These are phyloP conservation scores for Amorphotheca resinae DNA, from an alignment of 495 filamentous ascomycete species.

Conservation along the genomic window DNA sequence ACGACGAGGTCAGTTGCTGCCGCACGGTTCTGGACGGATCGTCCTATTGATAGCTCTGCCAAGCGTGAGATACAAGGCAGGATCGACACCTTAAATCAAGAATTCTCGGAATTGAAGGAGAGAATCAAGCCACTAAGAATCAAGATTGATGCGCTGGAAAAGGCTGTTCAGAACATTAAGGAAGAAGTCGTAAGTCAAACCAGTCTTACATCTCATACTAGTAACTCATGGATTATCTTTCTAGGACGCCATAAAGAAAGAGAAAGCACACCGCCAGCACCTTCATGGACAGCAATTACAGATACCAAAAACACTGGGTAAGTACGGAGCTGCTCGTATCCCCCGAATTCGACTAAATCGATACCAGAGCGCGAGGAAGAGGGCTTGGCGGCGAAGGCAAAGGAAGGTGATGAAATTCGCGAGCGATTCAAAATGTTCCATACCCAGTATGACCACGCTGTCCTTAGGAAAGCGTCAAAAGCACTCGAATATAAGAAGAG, in stretches of 20 bases:
- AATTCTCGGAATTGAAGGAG: constrained; percentile 23
- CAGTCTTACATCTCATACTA: not conserved
- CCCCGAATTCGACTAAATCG: not conserved
- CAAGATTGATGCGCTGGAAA: constrained; percentile 28
- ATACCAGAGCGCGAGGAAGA: constrained; percentile 39
- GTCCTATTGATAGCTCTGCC: constrained; percentile 52
- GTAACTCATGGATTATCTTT: no score
- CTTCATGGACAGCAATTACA: constrained; percentile 47
- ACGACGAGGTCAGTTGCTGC: constrained; percentile 37
- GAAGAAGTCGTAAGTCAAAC: constrained; percentile 6
- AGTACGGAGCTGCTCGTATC: not conserved
- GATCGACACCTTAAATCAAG: constrained; percentile 29
- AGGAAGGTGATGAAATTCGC: constrained; percentile 30
- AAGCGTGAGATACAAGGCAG: constrained; percentile 38
- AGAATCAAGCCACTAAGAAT: constrained; percentile 25
- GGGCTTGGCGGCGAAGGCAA: constrained; percentile 30
- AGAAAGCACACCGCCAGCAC: constrained; percentile 43
- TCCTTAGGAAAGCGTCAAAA: constrained; percentile 48
- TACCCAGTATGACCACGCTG: constrained; percentile 40
- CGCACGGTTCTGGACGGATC: constrained; percentile 61
- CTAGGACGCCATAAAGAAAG: constrained; percentile 25
- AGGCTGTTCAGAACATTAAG: constrained; percentile 24
- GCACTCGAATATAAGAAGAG: constrained; percentile 46
- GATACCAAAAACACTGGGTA: constrained; percentile 59
- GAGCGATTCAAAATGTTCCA: constrained; percentile 31